Evolutionary conservation across 2,329 filamentous ascomycete genomes (phyloP).

Genomic region (Xylariaceae sp.): DNA sequence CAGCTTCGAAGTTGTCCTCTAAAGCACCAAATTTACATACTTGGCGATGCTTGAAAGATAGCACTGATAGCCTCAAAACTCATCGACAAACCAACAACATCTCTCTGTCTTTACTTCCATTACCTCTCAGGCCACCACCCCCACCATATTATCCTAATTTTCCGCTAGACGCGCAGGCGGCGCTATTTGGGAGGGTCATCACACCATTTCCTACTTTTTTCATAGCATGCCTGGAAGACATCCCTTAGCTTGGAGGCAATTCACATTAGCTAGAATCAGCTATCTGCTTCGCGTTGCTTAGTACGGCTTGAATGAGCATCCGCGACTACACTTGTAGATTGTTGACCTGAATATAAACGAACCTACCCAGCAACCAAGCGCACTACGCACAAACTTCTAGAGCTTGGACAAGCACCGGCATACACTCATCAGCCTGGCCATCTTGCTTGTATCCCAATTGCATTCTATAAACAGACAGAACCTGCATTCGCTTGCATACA

Average conservation of each 20-base stretch:
- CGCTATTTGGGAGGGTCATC: conserved; percentile 8
- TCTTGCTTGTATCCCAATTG: too few species aligned
- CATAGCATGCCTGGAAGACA: conserved; percentile 12
- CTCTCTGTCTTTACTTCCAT: too few species aligned
- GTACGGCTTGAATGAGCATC: conserved; percentile 25
- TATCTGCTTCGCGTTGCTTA: conserved; percentile 25
- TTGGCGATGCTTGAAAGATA: too few species aligned
- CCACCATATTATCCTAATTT: too few species aligned
- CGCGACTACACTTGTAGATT: conserved; percentile 31
- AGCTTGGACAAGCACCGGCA: not conserved
- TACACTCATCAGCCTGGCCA: too few species aligned
- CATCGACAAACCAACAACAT: too few species aligned
- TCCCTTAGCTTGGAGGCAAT: conserved; percentile 12
- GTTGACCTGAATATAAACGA: conserved; percentile 30
- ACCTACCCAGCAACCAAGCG: not conserved
- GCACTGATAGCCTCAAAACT: too few species aligned
- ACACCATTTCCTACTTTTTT: conserved; percentile 7
- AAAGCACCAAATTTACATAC: too few species aligned
- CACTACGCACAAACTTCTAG: not conserved
- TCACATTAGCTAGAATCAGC: conserved; percentile 28
- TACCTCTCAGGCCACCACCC: too few species aligned
- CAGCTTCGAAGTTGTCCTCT: too few species aligned
- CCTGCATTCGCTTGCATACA: conserved; percentile 9
- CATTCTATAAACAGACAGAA: not conserved
- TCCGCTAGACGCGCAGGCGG: conserved; percentile 1